A percentile compares a stretch with the other conserved stretches of the same genome.
Evolutionary conservation across 208 protist species (phyloP).

Genomic region (Crithidia expoeki): DNA sequence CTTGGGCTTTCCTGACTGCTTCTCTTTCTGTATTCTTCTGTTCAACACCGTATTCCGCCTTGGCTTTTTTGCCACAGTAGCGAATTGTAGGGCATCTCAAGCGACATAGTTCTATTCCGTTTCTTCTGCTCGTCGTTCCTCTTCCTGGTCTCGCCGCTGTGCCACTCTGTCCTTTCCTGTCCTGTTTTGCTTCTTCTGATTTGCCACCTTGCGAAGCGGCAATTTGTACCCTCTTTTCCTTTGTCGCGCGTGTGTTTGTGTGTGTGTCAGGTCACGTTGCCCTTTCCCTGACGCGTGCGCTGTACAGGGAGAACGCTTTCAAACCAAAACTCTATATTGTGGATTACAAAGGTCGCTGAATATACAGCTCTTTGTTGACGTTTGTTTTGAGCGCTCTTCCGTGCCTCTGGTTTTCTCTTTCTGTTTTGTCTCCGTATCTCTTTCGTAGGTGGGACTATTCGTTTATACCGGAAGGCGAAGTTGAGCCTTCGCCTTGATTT

Average conservation of each 20-base stretch:
- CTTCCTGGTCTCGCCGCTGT: background rate
- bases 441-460: background rate
- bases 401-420: background rate
- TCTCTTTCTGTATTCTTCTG: slow-evolving; percentile 3
- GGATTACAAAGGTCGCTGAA: background rate
- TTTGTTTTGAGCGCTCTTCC: background rate
- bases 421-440: background rate
- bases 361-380: background rate
- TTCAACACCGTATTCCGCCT: slow-evolving; percentile 2
- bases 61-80: background rate
- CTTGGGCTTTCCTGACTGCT: background rate
- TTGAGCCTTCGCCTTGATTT: background rate
- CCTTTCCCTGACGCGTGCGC: background rate
- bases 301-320: background rate
- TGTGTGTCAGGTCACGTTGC: too few species aligned
- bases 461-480: background rate
- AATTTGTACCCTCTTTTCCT: background rate
- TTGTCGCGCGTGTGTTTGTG: background rate
- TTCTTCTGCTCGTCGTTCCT: slow-evolving; percentile 2
- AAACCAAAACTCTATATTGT: too few species aligned
- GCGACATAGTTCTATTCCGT: background rate
- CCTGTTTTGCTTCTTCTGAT: background rate
- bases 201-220: background rate
- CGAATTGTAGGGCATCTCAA: background rate
- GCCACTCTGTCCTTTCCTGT: background rate